Base-by-base conservation (phyloP, 2,329 filamentous ascomycete genomes). In the Dothistroma septosporum region DNA sequence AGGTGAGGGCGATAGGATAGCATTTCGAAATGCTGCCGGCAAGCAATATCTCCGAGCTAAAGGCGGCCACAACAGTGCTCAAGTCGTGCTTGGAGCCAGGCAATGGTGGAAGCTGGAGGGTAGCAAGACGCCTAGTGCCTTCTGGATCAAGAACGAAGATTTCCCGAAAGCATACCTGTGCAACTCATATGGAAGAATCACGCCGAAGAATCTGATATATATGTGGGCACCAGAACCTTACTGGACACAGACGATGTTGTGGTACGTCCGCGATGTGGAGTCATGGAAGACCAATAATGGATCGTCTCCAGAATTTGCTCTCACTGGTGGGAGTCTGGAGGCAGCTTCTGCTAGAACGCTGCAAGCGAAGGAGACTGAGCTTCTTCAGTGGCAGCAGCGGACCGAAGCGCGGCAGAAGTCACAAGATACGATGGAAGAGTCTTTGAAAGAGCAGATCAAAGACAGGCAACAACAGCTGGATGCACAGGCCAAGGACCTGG, bases 141-240 rank as follows among this genome's bases (percentile, higher is more conserved):
- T 52, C 48, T 52, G 48, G 48, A 52, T 52, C 48, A 52, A 24
- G 16, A 52, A 52, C 24, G 48, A 52, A 28, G 48, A 28, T 12
- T 52, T 52, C 22, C 48, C 48, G 11, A 52, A 52, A 31, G 19
- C 48, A 31, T 52, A 52, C 24, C 48, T 52, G 7, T 52, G 48
- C 24, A 22, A 24, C 24, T 28, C 21, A 4, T 19, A 24, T 10
- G 48, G 48, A 14, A 52, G 48, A 24, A 12, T 52, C 24, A 52
- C 48, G 21, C 48, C 48, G n/a, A 52, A 52, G n/a, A 52, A 52
- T n/a, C 48, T 52, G 21, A 52, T 52, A 19, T 52, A 52, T 21
- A 52, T 52, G 48, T 52, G 48, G 48, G 48, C 21, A 52, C 48
- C 48, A 52, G 48, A 52, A n/a, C 48, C 48, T 22, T 52, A 52